phyloP scores from a whole-genome alignment of 2,329 filamentous ascomycete species.

The Pseudogymnoascus sp. region DNA sequence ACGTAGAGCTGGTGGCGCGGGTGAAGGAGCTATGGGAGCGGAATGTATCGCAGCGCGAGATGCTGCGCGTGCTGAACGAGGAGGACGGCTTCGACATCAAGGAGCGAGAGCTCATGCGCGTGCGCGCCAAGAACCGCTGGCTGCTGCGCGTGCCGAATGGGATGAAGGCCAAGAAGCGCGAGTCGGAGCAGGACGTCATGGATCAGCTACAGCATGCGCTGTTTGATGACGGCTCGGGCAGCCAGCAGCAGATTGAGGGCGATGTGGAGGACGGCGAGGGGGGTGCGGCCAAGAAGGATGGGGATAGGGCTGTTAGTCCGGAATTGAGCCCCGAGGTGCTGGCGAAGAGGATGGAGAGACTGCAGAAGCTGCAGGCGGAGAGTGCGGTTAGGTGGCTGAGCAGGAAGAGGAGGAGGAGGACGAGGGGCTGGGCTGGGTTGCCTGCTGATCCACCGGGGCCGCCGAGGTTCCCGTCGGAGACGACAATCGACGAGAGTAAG shows the following conservation, averaged over 20 bases:
- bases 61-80: slow-evolving; percentile 59
- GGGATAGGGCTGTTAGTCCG: slow-evolving; percentile 21
- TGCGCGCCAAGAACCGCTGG: slow-evolving; percentile 62
- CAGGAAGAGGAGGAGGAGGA: slow-evolving; percentile 59
- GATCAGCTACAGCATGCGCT: slow-evolving; percentile 27
- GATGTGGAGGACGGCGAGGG: slow-evolving; percentile 21
- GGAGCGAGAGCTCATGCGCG: slow-evolving; percentile 59
- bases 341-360: slow-evolving; percentile 44
- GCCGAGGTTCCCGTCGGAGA: slow-evolving; percentile 73
- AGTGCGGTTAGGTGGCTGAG: slow-evolving; percentile 53
- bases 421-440: slow-evolving; percentile 58
- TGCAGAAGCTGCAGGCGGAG: slow-evolving; percentile 46
- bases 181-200: slow-evolving; percentile 26
- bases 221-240: slow-evolving; percentile 24
- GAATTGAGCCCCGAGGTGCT: slow-evolving; percentile 38
- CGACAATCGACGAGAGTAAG: slow-evolving; percentile 71
- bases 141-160: slow-evolving; percentile 53
- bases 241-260: slow-evolving; percentile 4
- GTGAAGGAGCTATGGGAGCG: slow-evolving; percentile 70
- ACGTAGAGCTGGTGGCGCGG: slow-evolving; percentile 55
- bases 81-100: slow-evolving; percentile 66
- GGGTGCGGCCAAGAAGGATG: slow-evolving; percentile 15
- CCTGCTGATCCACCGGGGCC: slow-evolving; percentile 59
- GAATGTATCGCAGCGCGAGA: slow-evolving; percentile 64
- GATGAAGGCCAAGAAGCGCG: slow-evolving; percentile 36